Conservation (phyloP, 371 early-diverging fungal genomes). For the Zancudomyces culisetae region DNA sequence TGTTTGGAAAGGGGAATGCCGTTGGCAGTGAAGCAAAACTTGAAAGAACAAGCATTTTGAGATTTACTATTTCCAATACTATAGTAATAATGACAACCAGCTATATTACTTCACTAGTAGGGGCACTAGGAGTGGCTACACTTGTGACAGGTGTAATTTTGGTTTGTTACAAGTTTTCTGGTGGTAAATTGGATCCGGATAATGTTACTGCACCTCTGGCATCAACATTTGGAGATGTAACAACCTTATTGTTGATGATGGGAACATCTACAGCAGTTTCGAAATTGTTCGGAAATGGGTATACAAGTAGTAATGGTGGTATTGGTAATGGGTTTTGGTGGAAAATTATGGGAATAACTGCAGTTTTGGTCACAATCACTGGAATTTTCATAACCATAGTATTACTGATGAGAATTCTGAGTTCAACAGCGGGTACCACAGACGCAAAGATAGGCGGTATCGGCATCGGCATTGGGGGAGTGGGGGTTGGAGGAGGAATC, state of each 20-base stretch:
- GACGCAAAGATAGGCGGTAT: too few species aligned
- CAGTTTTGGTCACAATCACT: background rate
- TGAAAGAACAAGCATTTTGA: too few species aligned
- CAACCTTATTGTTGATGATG: slow-evolving; percentile 10
- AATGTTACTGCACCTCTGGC: slow-evolving; percentile 30
- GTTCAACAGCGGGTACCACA: too few species aligned
- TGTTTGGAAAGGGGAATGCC: too few species aligned
- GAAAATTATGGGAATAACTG: background rate
- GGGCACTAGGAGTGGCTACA: slow-evolving; percentile 45
- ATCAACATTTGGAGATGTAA: slow-evolving; percentile 19
- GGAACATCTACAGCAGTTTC: background rate
- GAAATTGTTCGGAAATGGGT: background rate
- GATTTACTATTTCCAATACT: too few species aligned
- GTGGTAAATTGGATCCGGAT: slow-evolving; percentile 74
- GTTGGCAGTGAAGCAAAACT: too few species aligned
- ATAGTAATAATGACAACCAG: too few species aligned
- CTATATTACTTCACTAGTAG: slow-evolving; percentile 50
- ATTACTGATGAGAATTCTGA: too few species aligned
- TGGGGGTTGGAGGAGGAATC: too few species aligned
- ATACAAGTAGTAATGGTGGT: background rate
- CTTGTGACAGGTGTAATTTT: slow-evolving; percentile 48
- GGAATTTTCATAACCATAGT: slow-evolving; percentile 2
- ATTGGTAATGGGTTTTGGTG: background rate
- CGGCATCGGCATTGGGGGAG: too few species aligned
- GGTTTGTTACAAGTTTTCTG: slow-evolving; percentile 32